Evolutionary conservation across 441 rosid genomes (phyloP), one percentile per base, ranked within the genome.

Genomic region (Capsella rubella): DNA sequence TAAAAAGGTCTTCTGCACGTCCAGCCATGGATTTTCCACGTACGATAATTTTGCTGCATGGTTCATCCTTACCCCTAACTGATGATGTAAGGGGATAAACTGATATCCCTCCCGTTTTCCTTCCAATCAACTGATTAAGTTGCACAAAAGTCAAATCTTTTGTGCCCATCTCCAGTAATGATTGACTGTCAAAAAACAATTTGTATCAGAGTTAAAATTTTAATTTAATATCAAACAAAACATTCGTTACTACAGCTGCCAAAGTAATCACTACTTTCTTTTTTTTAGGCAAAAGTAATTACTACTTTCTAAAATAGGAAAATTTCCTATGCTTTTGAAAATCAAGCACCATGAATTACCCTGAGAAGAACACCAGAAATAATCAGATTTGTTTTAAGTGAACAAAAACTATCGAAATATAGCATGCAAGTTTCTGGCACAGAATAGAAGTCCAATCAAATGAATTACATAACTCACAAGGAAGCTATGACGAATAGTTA

Each of bases 21-120:
- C 87, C 99, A 69, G 90, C 93, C 99, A 95, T 92, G 65, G 99
- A 88, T 84, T 95, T 95, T 76, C 99, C 99, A 67, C 96, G 93
- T 42, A 92, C 95, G 78, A 92, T 85, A 64, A 95, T 76, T 76
- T 85, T 91, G 80, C 97, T 88, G 67, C 87, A 87, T 28, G 91
- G 99, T 60, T 88, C 93, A 63, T 85, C 84, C 72, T 77, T 86
- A 56, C 98, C 98, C 39, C 82, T 79, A 56, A 95, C 61, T 25
- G 97, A 89, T 78, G 98, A 92, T 75, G 92, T 88, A 77, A 91
- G 84, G 47, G 98, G 98, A 80, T 88, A 95, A 78, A 95, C 92
- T 6, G 98, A 91, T 83, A 95, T 91, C 46, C 98, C 98, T 54
- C 98, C 99, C 16, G 99, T 95, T 86, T 92, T 95, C 84, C 97